phyloP scores from a whole-genome alignment of 306 rosid species.

The Casuarina cunninghamiana region DNA sequence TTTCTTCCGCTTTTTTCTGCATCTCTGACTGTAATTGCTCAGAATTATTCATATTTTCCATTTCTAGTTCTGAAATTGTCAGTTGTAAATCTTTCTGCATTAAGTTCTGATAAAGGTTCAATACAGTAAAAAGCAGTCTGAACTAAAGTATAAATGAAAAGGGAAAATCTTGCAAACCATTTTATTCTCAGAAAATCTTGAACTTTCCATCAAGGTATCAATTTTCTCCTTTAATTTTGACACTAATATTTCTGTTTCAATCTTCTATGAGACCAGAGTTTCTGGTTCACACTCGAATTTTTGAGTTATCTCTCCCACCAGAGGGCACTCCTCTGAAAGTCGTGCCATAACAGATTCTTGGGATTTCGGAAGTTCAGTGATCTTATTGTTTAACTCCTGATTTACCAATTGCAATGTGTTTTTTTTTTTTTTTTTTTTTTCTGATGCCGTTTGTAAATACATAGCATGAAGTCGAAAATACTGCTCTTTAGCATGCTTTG shows the following conservation, averaged over 20 bases:
- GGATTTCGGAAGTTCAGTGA: slow-evolving; percentile 57
- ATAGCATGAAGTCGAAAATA: slow-evolving; percentile 56
- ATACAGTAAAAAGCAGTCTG: slow-evolving; percentile 18
- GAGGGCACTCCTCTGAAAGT: slow-evolving; percentile 49
- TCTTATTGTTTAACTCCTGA: slow-evolving; percentile 49
- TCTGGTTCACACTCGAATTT: slow-evolving; percentile 69
- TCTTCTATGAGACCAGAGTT: slow-evolving; percentile 60
- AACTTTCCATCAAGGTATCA: slow-evolving; percentile 50
- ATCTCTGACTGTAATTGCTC: slow-evolving; percentile 65
- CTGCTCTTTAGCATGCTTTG: slow-evolving; percentile 53
- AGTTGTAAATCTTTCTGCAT: slow-evolving; percentile 72
- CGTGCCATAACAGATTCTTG: slow-evolving; percentile 53
- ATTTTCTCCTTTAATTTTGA: slow-evolving; percentile 66
- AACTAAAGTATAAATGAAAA: slow-evolving; percentile 14
- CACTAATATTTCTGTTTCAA: slow-evolving; percentile 58
- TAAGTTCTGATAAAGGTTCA: slow-evolving; percentile 33
- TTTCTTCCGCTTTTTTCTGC: slow-evolving; percentile 62
- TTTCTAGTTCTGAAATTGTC: slow-evolving; percentile 63
- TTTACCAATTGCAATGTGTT: slow-evolving; percentile 46
- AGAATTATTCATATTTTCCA: slow-evolving; percentile 55
- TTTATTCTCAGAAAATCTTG: slow-evolving; percentile 65
- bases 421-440: slow-evolving; percentile 52
- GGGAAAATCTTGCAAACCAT: slow-evolving; percentile 49
- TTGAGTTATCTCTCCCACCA: slow-evolving; percentile 62
- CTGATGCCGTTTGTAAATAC: slow-evolving; percentile 49